Evolutionary conservation across 1,139 yeast species (phyloP).

Genomic region (Saccharomyces hybrid): DNA sequence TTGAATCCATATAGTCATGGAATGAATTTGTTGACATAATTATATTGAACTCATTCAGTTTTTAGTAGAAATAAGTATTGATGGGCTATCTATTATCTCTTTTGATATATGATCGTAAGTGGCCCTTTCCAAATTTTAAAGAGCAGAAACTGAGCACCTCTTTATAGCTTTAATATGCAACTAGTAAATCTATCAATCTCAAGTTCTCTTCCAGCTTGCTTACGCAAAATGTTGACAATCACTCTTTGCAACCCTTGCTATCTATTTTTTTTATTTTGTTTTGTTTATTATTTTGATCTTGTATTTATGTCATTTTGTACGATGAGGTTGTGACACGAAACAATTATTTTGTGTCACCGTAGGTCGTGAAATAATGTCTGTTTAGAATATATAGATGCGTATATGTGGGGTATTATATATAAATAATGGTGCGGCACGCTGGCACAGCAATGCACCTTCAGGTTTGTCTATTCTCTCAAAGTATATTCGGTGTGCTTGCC

Average conservation of each 20-base stretch:
- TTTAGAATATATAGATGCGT: neutral
- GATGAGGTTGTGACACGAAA: neutral
- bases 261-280: neutral
- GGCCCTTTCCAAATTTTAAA: neutral
- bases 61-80: neutral
- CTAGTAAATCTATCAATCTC: neutral
- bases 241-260: neutral
- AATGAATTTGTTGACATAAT: neutral
- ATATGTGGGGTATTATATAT: neutral
- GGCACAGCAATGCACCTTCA: neutral
- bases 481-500: slow-evolving; percentile 21
- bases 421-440: neutral
- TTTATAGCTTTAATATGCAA: too few relatives aligned
- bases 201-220: neutral
- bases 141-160: too few relatives aligned
- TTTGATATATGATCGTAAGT: neutral
- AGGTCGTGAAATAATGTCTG: neutral
- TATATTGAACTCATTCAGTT: neutral
- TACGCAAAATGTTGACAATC: neutral
- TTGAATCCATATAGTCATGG: neutral
- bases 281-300: neutral
- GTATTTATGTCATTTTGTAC: neutral
- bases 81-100: neutral
- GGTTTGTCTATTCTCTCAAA: neutral
- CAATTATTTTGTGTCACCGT: neutral